Evolutionary conservation across 1,284 basidiomycete species (phyloP).

Genomic region (Cutaneotrichosporon sp.): DNA sequence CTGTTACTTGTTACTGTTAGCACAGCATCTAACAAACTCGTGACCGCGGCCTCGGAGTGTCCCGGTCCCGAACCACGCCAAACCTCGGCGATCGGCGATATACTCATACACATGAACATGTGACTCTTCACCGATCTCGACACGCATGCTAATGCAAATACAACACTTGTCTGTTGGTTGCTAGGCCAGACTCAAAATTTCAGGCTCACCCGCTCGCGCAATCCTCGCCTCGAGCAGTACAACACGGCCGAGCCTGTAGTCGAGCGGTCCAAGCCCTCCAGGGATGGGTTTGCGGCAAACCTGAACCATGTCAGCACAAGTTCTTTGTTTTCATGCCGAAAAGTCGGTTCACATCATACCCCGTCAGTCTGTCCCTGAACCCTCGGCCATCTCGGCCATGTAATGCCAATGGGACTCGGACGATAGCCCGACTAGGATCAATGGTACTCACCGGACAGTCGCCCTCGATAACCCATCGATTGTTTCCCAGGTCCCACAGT

Average conservation of each 20-base stretch:
- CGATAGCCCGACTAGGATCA: neutral
- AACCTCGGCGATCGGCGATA: neutral
- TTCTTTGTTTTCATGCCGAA: slow-evolving; percentile 1
- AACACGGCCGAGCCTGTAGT: slow-evolving; percentile 32
- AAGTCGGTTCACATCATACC: neutral
- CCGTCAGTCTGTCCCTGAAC: neutral
- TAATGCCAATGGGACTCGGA: slow-evolving; percentile 1
- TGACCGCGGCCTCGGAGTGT: neutral
- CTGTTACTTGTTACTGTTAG: too few species aligned
- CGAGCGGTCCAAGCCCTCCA: slow-evolving; percentile 35
- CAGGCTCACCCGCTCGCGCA: slow-evolving; percentile 9
- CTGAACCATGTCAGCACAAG: slow-evolving; percentile 22
- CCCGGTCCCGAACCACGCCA: neutral
- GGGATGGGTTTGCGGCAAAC: slow-evolving; percentile 39
- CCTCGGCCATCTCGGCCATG: slow-evolving; percentile 9
- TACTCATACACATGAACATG: neutral
- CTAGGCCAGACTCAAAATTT: slow-evolving; percentile 1
- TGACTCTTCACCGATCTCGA: neutral
- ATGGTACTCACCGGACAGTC: slow-evolving; percentile 48
- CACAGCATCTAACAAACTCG: neutral
- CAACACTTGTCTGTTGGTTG: neutral
- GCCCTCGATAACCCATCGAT: slow-evolving; percentile 42
- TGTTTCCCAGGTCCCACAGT: slow-evolving; percentile 36
- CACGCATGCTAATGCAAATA: neutral
- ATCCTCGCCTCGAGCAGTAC: slow-evolving; percentile 28